These are phyloP conservation scores for Tarenaya hassleriana DNA, from an alignment of 345 rosid species.

Conservation along the genomic window DNA sequence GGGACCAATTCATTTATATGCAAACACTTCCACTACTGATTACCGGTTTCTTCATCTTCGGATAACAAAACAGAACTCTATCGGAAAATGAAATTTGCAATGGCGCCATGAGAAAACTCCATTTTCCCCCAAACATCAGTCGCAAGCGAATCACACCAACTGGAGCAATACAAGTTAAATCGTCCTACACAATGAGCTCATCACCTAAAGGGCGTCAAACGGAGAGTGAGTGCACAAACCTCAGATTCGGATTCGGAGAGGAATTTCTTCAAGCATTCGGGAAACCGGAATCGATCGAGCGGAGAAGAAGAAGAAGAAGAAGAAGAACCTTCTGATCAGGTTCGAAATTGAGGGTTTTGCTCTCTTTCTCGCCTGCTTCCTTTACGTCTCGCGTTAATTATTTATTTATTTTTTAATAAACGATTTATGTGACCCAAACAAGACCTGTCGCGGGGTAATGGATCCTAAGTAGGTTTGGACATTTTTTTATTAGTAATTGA, in stretches of 20 bases:
- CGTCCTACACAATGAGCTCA: no score
- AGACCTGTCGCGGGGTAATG: no score
- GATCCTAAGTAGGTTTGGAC: no score
- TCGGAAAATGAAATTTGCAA: background rate
- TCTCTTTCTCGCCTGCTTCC: constrained; percentile 9
- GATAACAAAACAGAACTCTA: background rate
- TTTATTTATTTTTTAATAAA: no score
- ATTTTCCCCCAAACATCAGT: no score
- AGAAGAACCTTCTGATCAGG: constrained; percentile 38
- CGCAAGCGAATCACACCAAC: no score
- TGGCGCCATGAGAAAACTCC: no score
- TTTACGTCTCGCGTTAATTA: no score
- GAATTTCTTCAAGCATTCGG: constrained; percentile 66
- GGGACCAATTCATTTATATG: constrained; percentile 1
- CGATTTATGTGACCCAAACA: no score
- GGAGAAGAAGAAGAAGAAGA: constrained; percentile 47
- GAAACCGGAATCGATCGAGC: constrained; percentile 49
- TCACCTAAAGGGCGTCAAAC: background rate
- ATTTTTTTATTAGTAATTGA: no score
- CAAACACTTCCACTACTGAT: no score
- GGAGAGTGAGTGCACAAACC: constrained; percentile 29
- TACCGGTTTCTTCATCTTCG: background rate
- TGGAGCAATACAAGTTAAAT: no score
- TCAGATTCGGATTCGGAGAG: constrained; percentile 51
- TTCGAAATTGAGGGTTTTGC: constrained; percentile 18